Percentiles rank a stretch among this genome's conserved stretches.
phyloP scores from a whole-genome alignment of 306 rosid genomes.

The Pachyrhizus erosus region DNA sequence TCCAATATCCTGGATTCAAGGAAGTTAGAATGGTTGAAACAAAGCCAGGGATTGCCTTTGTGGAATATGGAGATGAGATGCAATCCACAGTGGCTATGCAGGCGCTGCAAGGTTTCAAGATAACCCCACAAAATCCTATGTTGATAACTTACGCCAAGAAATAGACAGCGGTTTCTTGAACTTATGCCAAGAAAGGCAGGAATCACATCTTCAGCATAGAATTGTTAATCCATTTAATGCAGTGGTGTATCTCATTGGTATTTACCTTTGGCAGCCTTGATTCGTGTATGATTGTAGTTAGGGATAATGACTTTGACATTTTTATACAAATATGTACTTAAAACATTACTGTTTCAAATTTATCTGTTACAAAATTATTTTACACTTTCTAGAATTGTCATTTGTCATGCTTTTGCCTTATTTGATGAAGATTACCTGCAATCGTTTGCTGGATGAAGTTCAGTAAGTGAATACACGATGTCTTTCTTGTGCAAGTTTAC shows the following conservation, averaged over 20 bases:
- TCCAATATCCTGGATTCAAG: conserved; percentile 88
- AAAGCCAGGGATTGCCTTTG: conserved; percentile 97
- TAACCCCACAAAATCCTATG: conserved; percentile 93
- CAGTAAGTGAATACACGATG: neutral
- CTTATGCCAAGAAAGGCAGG: conserved; percentile 28
- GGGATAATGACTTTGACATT: conserved; percentile 22
- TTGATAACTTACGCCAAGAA: conserved; percentile 95
- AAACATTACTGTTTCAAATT: conserved; percentile 17
- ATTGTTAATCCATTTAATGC: conserved; percentile 36
- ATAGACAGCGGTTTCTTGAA: conserved; percentile 44
- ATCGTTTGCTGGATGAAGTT: neutral
- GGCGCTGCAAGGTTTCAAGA: conserved; percentile 90
- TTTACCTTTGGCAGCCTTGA: conserved; percentile 18
- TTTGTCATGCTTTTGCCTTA: neutral
- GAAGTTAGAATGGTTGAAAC: conserved; percentile 99
- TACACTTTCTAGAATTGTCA: neutral
- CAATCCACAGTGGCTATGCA: conserved; percentile 94
- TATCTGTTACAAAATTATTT: neutral
- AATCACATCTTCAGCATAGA: conserved; percentile 33
- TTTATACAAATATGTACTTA: conserved; percentile 32
- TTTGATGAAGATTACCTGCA: neutral
- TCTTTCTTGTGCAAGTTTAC: neutral
- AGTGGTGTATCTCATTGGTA: conserved; percentile 40
- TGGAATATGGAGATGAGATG: conserved; percentile 89
- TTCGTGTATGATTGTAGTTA: conserved; percentile 49